These are phyloP conservation scores for Caryopteris hybrid DNA, from an alignment of 305 asterid species.

Conservation along the genomic window DNA sequence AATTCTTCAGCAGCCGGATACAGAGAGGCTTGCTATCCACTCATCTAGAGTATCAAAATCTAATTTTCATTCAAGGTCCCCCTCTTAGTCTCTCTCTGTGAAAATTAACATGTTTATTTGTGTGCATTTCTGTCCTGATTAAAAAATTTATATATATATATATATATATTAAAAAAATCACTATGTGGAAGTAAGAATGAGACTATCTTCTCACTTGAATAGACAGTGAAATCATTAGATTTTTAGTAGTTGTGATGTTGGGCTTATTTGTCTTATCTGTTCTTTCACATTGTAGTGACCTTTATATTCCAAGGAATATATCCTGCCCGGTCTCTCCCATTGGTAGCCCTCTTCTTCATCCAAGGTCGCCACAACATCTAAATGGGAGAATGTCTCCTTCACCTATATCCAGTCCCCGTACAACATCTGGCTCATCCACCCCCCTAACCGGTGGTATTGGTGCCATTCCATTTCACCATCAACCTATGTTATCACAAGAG, in stretches of 20 bases:
- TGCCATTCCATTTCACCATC: slow-evolving; percentile 59
- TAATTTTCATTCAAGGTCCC: slow-evolving; percentile 65
- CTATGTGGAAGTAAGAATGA: not conserved
- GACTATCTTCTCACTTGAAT: not conserved
- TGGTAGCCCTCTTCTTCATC: slow-evolving; percentile 74
- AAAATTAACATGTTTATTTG: not conserved
- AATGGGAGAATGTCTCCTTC: slow-evolving; percentile 85
- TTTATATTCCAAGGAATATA: slow-evolving; percentile 56
- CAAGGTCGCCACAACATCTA: slow-evolving; percentile 77
- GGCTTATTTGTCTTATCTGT: slow-evolving; percentile 8
- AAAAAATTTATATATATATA: too few species aligned
- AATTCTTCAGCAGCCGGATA: slow-evolving; percentile 46
- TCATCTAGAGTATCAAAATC: slow-evolving; percentile 72
- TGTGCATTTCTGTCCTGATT: not conserved
- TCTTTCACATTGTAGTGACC: slow-evolving; percentile 49
- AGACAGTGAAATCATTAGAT: not conserved
- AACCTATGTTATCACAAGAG: slow-evolving; percentile 48
- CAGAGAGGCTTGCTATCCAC: slow-evolving; percentile 77
- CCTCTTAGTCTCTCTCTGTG: slow-evolving; percentile 20
- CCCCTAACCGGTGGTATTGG: slow-evolving; percentile 74
- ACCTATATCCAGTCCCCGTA: slow-evolving; percentile 80
- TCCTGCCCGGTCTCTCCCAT: slow-evolving; percentile 90
- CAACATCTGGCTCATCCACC: slow-evolving; percentile 78
- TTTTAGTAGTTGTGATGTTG: not conserved
- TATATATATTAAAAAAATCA: too few species aligned